A percentile compares a stretch with the other conserved stretches of the same genome.
Evolutionary conservation across 768 basidiomycete species (phyloP).

Genomic region (Boletus reticuloceps): DNA sequence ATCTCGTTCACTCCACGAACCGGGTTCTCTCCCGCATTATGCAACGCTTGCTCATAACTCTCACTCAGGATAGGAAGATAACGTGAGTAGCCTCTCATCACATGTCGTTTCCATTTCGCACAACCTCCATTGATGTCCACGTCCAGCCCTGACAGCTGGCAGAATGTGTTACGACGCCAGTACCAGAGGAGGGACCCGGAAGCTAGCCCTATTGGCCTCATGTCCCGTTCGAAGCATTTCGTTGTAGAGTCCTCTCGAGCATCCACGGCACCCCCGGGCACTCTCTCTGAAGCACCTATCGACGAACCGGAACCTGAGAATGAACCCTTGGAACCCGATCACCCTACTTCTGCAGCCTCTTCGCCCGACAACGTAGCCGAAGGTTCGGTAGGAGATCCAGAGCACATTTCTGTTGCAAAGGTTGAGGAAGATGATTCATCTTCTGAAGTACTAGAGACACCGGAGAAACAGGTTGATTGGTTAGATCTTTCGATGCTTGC

Average conservation of each 20-base stretch:
- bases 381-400: not conserved
- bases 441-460: constrained; percentile 17
- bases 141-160: constrained; percentile 71
- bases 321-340: constrained; percentile 4
- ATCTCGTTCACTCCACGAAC: constrained; percentile 60
- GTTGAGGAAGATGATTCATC: constrained; percentile 20
- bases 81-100: constrained; percentile 46
- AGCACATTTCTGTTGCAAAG: constrained; percentile 9
- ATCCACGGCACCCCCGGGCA: constrained; percentile 22
- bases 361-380: constrained; percentile 6
- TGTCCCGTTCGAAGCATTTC: constrained; percentile 22
- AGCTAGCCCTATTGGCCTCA: constrained; percentile 69
- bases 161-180: constrained; percentile 71
- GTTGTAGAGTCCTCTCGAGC: constrained; percentile 29
- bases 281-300: constrained; percentile 5
- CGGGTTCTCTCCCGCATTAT: constrained; percentile 69
- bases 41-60: constrained; percentile 66
- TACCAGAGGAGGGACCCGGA: constrained; percentile 70
- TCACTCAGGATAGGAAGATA: constrained; percentile 81
- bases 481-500: constrained; percentile 62
- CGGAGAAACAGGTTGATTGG: constrained; percentile 60
- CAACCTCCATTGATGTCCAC: constrained; percentile 16
- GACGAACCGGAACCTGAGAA: no score
- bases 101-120: constrained; percentile 8
- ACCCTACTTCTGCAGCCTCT: not conserved